Base-by-base conservation (phyloP, 305 asterid genomes). In the Ilex paraguariensis region DNA sequence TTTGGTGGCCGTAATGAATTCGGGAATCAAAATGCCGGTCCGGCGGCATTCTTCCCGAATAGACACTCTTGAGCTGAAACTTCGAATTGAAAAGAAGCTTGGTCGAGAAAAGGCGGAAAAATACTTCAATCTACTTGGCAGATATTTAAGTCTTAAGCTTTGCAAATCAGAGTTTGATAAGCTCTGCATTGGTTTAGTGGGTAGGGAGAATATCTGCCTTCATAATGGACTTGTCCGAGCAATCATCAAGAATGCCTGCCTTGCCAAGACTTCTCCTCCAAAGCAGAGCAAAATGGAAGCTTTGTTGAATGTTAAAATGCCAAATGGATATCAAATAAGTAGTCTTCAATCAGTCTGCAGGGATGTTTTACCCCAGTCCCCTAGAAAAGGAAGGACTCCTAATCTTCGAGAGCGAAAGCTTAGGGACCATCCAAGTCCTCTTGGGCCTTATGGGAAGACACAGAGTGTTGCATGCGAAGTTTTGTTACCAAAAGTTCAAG, bases 221-320 rank as follows among this genome's bases (percentile, higher is more conserved):
- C 98, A 92, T 56, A 89, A 92, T 67, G 75, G 61, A 50, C 88
- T 92, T n/a, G 75, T 92, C 57, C 88, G 78, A 6, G 76, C 95
- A 36, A 81, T 89, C 13, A 40, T 83, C 70, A 88, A 78, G 67
- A 91, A 91, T 44, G 84, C 95, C 33, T 70, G 73, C 63, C 77
- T 67, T 54, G 85, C 86, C 33, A 79, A 81, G 61, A 54, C 33
- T 73, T 86, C 98, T 0, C 95, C 95, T 5, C 81, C 81, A 1
- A 86, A 73, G 54, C 64, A 73, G 49, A 71, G 58, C 49, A 90
- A 79, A 62, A 66, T 52, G 28, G 85, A 79, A 61, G 75, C 71
- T 13, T 72, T 69, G 9, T 36, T 36, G 42, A 36, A 36, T 68
- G 70, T 44, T 56, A 64, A 77, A 61, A 74, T 82, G 21, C 78